These are phyloP conservation scores for Tulasnella sp. DNA, from an alignment of 768 basidiomycete genomes.

Conservation along the genomic window DNA sequence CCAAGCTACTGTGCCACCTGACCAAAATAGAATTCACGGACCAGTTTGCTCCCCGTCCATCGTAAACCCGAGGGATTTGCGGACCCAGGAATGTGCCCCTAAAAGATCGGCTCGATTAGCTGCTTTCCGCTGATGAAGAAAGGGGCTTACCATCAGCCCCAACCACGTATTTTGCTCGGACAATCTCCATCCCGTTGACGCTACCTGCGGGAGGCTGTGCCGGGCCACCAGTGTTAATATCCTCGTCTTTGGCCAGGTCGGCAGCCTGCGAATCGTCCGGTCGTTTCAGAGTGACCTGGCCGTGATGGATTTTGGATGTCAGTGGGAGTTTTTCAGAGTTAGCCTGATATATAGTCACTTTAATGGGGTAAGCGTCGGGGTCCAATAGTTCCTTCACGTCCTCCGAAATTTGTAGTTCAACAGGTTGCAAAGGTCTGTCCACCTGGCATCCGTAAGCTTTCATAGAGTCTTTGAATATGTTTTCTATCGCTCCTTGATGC, in stretches of 20 bases:
- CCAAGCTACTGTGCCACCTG: background rate
- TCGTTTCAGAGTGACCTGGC: conserved; percentile 22
- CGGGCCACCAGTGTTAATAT: background rate
- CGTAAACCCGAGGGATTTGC: conserved; percentile 48
- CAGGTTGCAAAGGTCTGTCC: conserved; percentile 25
- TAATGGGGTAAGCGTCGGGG: conserved; percentile 22
- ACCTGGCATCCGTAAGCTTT: conserved; percentile 19
- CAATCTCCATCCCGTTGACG: conserved; percentile 37
- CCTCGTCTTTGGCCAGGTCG: background rate
- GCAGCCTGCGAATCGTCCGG: conserved; percentile 5
- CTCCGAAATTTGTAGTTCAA: conserved; percentile 20
- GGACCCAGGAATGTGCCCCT: conserved; percentile 80
- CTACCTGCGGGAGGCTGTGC: background rate
- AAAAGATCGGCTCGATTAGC: conserved; percentile 24
- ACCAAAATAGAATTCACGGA: conserved; percentile 15
- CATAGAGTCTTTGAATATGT: conserved; percentile 17
- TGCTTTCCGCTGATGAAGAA: conserved; percentile 16
- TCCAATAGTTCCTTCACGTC: conserved; percentile 22
- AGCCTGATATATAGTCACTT: no score
- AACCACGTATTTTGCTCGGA: conserved; percentile 62
- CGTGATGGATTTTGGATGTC: no score
- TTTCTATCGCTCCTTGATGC: conserved; percentile 30
- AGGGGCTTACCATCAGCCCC: conserved; percentile 52
- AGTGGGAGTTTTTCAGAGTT: no score
- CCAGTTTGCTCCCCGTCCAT: conserved; percentile 69